Evolutionary conservation across 1,284 basidiomycete genomes (phyloP).

Genomic region (Rhodotorula sp.): DNA sequence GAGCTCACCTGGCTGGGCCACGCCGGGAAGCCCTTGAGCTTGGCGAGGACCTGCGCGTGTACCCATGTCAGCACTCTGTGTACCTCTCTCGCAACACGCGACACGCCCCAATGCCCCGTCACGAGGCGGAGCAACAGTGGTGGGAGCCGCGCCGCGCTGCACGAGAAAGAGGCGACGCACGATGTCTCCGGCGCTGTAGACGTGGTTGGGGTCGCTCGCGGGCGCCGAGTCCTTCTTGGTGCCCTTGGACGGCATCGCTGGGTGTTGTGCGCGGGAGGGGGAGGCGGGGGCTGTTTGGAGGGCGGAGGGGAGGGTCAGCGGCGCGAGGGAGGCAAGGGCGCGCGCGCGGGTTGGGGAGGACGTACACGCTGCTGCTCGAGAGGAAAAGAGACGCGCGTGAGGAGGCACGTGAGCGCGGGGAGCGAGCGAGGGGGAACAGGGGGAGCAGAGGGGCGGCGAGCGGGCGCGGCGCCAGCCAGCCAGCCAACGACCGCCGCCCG

Average conservation of each 20-base stretch:
- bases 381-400: too few species aligned
- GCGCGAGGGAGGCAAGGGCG: too few species aligned
- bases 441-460: too few species aligned
- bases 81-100: background rate
- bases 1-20: conserved; percentile 82
- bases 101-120: background rate
- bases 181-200: conserved; percentile 21
- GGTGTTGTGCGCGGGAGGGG: background rate
- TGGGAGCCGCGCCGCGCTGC: background rate
- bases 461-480: background rate
- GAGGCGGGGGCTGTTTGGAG: too few species aligned
- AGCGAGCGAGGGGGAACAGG: too few species aligned
- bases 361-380: too few species aligned
- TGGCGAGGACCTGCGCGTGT: conserved; percentile 67
- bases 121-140: background rate
- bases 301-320: too few species aligned
- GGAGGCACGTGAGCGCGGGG: too few species aligned
- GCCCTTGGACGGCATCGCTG: conserved; percentile 28
- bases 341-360: too few species aligned
- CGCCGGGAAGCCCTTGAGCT: conserved; percentile 88
- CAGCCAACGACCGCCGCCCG: background rate
- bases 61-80: background rate
- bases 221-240: conserved; percentile 27
- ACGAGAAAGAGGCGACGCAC: background rate
- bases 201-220: conserved; percentile 10